phyloP scores from a whole-genome alignment of 805 yeast genomes.

The Kuraishia ogatae region DNA sequence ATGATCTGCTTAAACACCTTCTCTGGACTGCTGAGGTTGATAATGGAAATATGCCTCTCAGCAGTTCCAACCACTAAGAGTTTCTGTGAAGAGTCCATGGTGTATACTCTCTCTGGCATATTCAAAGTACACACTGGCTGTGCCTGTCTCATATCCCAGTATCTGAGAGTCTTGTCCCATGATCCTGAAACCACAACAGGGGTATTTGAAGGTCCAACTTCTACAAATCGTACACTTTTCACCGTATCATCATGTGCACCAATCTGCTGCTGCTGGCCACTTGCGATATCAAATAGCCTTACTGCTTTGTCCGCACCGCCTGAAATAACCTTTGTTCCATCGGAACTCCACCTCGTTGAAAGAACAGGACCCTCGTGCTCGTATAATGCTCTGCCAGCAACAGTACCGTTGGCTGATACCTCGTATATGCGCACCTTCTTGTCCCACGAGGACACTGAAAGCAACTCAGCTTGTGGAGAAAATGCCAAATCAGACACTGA shows the following conservation, averaged over 20 bases:
- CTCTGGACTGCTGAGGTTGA: conserved; percentile 79
- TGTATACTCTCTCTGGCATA: conserved; percentile 85
- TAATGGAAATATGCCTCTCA: conserved; percentile 68
- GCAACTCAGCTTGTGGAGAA: conserved; percentile 75
- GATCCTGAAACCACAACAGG: conserved; percentile 86
- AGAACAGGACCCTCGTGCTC: conserved; percentile 89
- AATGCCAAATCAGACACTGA: conserved; percentile 77
- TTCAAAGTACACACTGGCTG: conserved; percentile 74
- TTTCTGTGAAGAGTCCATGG: conserved; percentile 78
- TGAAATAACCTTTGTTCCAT: conserved; percentile 80
- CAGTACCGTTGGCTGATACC: conserved; percentile 61
- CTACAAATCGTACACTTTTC: conserved; percentile 62
- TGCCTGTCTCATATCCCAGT: conserved; percentile 90
- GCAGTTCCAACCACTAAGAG: conserved; percentile 92
- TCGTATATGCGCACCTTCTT: conserved; percentile 91
- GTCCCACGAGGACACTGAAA: conserved; percentile 91
- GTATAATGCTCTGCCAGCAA: conserved; percentile 82
- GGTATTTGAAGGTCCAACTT: conserved; percentile 76
- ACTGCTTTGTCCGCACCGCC: conserved; percentile 92
- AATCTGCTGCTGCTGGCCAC: conserved; percentile 76
- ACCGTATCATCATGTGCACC: conserved; percentile 86
- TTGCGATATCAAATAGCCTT: conserved; percentile 68
- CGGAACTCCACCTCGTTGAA: conserved; percentile 72
- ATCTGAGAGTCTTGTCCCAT: conserved; percentile 91
- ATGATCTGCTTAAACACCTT: conserved; percentile 62